Evolutionary conservation across 129 eudicot genomes (phyloP), one percentile per base, ranked within the genome.

Genomic region (Smallanthus sonchifolius): DNA sequence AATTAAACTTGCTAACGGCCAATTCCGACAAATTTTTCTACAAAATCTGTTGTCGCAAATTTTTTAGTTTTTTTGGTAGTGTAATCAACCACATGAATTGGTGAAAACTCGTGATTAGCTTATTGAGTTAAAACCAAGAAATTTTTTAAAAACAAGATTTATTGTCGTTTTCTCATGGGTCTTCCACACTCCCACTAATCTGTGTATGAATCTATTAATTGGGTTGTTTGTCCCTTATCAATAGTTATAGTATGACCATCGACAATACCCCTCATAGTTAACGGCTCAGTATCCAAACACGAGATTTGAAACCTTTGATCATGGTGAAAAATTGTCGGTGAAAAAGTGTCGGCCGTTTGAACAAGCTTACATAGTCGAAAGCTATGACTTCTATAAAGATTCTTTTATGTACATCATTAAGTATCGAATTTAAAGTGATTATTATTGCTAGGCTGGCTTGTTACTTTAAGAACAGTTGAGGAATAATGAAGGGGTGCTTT

Each of bases 401-500:
- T 49, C 73, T 63, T 79, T 64, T 40, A 40, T 69, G 43, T 39
- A 48, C 6, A 65, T 79, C 68, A 79, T 79, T 72, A 71, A 71
- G 78, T 78, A 49, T 65, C 48, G 19, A 62, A 59, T 57, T 70
- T 38, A 78, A 79, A 79, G 78, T 79, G 83, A 72, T 72, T 72
- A 79, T 55, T 40, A 64, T 72, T 72, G 69, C 60, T 64, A 62
- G 74, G 83, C 67, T 79, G 74, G 67, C 74, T 79, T 72, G 40
- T 72, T 63, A 73, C 83, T 79, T 79, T 79, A 65, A 51, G 69
- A 52, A 79, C 78, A 79, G 83, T 72, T 64, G 78, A 79, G 62
- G 78, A 65, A 79, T 79, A 65, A 79, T 79, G 74, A 79, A 65
- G 78, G 42, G 78, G 24, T 72, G 83, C 83, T 79, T 79, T 79